Base-by-base conservation (phyloP, 805 yeast species). In the Tetrapisispora fleetii region DNA sequence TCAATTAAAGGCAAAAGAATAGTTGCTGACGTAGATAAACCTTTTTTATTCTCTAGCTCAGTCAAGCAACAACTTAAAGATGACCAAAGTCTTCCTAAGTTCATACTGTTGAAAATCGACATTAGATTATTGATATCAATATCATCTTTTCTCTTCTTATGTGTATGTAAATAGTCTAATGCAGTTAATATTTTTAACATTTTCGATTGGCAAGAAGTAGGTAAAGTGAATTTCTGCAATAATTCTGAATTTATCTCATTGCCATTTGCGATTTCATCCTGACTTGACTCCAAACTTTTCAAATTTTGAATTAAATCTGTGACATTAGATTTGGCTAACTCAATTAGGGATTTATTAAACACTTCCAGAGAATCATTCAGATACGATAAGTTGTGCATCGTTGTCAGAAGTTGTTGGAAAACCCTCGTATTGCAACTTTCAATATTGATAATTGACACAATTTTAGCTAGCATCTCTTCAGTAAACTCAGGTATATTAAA, bases 121-220 rank as follows among this genome's bases (percentile, higher is more conserved):
- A 80, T 79, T 52, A 87, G 64, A 47, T 73, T 75, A 37, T 73
- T 76, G 18, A 72, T 62, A 35, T 59, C 58, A 2, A 54, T 55
- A 11, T 60, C 59, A 28, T 57, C 60, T 13, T 41, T 18, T 8
- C 57, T 50, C 45, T 58, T 55, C 49, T 61, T 59, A 37, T 60
- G 58, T 46, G 81, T 87, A 63, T 78, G 84, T 59, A 90, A 71
- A 56, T 83, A 87, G 58, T 90, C 96, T 50, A 90, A 73, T 0
- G 96, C 95, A 1, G 97, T 89, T 51, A 90, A 71, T 2, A 88
- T 81, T 46, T 96, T 75, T 48, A 91, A 69, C n/a, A 93, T 67
- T 58, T 88, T 89, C 8, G 96, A 85, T 62, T 93, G 98, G 52
- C 85, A 89, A 0, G 96, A 85, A 39, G 85, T 79, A 1, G 89